These are phyloP conservation scores for Penicillium verhagenii DNA, from an alignment of 495 filamentous ascomycete species.

Conservation along the genomic window DNA sequence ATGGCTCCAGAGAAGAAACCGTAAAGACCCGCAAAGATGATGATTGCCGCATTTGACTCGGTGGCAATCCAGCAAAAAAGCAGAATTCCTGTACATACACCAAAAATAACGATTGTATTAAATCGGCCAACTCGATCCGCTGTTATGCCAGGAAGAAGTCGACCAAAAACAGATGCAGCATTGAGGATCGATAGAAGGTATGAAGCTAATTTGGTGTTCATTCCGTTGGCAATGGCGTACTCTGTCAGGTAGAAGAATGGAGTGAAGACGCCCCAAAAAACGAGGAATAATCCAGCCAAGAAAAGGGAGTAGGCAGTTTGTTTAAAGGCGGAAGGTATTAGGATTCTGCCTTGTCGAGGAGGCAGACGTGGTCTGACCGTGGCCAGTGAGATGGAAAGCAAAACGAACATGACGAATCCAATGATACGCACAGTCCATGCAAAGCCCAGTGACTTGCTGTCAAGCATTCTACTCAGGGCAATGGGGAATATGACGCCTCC, in stretches of 20 bases:
- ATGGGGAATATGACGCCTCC: slow-evolving; percentile 35
- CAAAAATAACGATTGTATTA: no score
- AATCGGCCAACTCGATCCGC: slow-evolving; percentile 52
- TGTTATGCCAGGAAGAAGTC: slow-evolving; percentile 54
- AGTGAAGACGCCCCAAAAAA: slow-evolving; percentile 65
- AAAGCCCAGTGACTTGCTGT: slow-evolving; percentile 43
- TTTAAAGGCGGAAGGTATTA: slow-evolving; percentile 41
- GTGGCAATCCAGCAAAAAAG: no score
- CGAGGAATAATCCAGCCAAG: slow-evolving; percentile 38
- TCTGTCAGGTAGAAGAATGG: slow-evolving; percentile 67
- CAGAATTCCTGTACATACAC: no score
- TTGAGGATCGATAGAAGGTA: slow-evolving; percentile 70
- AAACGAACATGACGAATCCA: slow-evolving; percentile 54
- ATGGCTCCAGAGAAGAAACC: no score
- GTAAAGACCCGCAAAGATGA: no score
- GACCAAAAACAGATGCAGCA: slow-evolving; percentile 46
- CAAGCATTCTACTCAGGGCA: slow-evolving; percentile 24
- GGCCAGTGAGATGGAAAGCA: slow-evolving; percentile 43
- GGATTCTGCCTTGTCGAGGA: slow-evolving; percentile 40
- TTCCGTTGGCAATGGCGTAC: slow-evolving; percentile 52
- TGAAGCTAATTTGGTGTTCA: slow-evolving; percentile 50
- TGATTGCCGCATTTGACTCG: no score
- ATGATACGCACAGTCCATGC: slow-evolving; percentile 60
- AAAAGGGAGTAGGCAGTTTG: slow-evolving; percentile 25
- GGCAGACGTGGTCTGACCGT: slow-evolving; percentile 46